Percentiles rank a stretch among this genome's conserved stretches.
These are phyloP conservation scores for Candida easanensis DNA, from an alignment of 805 yeast genomes.

Conservation along the genomic window DNA sequence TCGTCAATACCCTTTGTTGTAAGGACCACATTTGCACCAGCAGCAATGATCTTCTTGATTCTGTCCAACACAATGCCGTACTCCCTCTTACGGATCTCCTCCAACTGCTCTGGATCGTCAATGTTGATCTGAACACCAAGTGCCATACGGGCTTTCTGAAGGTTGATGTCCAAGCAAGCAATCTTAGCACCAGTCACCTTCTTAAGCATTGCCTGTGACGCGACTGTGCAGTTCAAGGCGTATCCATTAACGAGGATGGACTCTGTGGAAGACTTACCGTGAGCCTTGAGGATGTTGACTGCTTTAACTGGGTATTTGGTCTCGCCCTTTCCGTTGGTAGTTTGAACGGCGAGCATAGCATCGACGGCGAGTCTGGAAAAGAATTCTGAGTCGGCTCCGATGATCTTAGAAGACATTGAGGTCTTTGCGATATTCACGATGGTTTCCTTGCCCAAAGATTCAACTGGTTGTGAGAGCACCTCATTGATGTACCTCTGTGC, in stretches of 20 bases:
- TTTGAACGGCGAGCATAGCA: conserved; percentile 91
- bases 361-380: conserved; percentile 91
- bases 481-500: conserved; percentile 81
- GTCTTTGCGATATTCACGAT: conserved; percentile 92
- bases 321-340: conserved; percentile 85
- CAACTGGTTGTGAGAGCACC: conserved; percentile 79
- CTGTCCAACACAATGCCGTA: conserved; percentile 66
- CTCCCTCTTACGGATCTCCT: conserved; percentile 87
- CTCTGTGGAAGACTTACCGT: conserved; percentile 89
- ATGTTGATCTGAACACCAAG: conserved; percentile 97
- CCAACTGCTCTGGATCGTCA: conserved; percentile 96
- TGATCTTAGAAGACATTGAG: conserved; percentile 94
- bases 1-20: conserved; percentile 97
- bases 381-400: conserved; percentile 90
- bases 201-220: conserved; percentile 94
- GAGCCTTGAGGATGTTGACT: conserved; percentile 92
- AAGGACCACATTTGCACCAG: conserved; percentile 84
- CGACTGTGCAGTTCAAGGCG: conserved; percentile 95
- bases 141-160: conserved; percentile 96
- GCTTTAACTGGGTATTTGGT: conserved; percentile 94
- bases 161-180: conserved; percentile 88
- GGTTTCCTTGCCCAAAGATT: conserved; percentile 70
- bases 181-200: conserved; percentile 65
- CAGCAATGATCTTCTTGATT: conserved; percentile 84
- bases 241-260: conserved; percentile 88